Evolutionary conservation across 2,329 filamentous ascomycete species (phyloP).

Genomic region (Pochonia chlamydosporia): DNA sequence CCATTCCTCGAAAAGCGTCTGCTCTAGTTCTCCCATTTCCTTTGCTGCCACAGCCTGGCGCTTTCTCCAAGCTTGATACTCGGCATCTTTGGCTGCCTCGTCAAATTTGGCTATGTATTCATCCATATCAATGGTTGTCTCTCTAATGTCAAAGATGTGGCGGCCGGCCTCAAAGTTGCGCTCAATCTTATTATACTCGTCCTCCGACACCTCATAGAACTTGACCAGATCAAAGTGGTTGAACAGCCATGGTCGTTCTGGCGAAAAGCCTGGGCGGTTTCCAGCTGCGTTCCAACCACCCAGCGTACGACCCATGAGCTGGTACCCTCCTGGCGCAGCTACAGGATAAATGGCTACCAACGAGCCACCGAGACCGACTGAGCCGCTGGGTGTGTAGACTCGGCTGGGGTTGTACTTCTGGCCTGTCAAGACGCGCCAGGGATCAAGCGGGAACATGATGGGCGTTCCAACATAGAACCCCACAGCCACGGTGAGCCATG

Average conservation of each 20-base stretch:
- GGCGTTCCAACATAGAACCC: slow-evolving; percentile 27
- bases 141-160: slow-evolving; percentile 22
- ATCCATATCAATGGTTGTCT: neutral
- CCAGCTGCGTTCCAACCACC: slow-evolving; percentile 29
- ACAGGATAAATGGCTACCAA: slow-evolving; percentile 30
- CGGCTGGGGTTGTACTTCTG: slow-evolving; percentile 29
- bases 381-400: slow-evolving; percentile 27
- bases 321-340: slow-evolving; percentile 33
- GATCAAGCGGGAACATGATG: slow-evolving; percentile 11
- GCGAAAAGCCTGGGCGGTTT: slow-evolving; percentile 21
- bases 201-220: slow-evolving; percentile 27
- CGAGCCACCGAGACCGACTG: slow-evolving; percentile 30
- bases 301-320: slow-evolving; percentile 26
- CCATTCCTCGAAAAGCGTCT: slow-evolving; percentile 1
- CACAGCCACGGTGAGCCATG: slow-evolving; percentile 20
- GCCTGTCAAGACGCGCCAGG: slow-evolving; percentile 14
- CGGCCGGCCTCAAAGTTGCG: slow-evolving; percentile 23
- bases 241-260: slow-evolving; percentile 28
- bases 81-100: neutral
- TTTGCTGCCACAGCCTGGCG: slow-evolving; percentile 4
- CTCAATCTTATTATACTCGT: slow-evolving; percentile 23
- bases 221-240: slow-evolving; percentile 27
- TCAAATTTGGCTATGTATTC: slow-evolving; percentile 8
- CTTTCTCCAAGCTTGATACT: neutral
- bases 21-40: neutral